phyloP scores from a whole-genome alignment of 306 rosid species.

The Citrullus colocynthis region DNA sequence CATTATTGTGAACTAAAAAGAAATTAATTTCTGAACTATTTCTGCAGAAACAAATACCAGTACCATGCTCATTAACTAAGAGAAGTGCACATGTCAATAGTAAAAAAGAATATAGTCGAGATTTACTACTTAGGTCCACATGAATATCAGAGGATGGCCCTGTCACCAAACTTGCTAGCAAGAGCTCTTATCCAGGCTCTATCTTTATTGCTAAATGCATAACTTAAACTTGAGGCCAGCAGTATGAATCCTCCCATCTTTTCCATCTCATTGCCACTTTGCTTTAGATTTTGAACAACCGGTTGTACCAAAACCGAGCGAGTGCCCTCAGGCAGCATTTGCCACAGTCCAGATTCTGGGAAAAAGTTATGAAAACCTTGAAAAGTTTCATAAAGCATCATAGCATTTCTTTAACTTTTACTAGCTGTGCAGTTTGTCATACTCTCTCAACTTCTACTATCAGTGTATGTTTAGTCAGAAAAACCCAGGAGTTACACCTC shows the following conservation, averaged over 20 bases:
- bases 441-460: no score
- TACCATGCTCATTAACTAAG: neutral
- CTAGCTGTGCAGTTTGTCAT: neutral
- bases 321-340: slow-evolving; percentile 57
- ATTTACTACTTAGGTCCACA: neutral
- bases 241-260: slow-evolving; percentile 45
- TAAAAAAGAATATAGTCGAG: neutral
- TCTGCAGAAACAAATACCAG: neutral
- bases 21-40: neutral
- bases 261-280: slow-evolving; percentile 19
- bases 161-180: slow-evolving; percentile 47
- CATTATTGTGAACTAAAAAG: neutral
- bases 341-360: slow-evolving; percentile 71
- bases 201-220: slow-evolving; percentile 67
- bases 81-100: neutral
- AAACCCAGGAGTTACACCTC: neutral
- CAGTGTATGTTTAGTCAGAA: neutral
- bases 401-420: neutral
- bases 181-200: slow-evolving; percentile 73
- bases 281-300: slow-evolving; percentile 21
- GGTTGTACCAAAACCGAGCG: slow-evolving; percentile 68
- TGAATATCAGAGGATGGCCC: neutral
- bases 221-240: slow-evolving; percentile 50
- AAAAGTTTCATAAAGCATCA: neutral
- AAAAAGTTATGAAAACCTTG: neutral